Percentiles rank a stretch among this genome's conserved stretches.
Conservation (phyloP, 2,329 filamentous ascomycete species). For the Penicillium sp. region DNA sequence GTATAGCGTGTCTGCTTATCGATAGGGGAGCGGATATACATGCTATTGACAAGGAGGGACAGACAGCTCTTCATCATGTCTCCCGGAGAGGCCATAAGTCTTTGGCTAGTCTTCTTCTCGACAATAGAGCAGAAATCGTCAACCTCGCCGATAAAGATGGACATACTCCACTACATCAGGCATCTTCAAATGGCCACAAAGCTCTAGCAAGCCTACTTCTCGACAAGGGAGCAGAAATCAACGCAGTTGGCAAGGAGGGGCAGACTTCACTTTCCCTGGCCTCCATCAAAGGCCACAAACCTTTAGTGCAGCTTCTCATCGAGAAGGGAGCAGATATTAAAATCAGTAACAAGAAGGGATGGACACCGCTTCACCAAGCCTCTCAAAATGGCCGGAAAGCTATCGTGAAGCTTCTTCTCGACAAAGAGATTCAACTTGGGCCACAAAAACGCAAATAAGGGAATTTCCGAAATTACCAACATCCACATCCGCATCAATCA, state of each 20-base stretch:
- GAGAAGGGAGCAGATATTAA: conserved; percentile 12
- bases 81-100: conserved; percentile 6
- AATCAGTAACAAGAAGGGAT: background rate
- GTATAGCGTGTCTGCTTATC: no score
- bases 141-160: background rate
- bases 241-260: no score
- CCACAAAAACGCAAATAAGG: no score
- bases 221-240: no score
- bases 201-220: no score
- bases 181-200: conserved; percentile 5
- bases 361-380: background rate
- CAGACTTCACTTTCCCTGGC: no score
- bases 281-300: no score
- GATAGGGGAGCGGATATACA: background rate
- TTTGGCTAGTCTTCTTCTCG: conserved; percentile 12
- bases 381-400: no score
- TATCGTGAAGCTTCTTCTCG: conserved; percentile 15
- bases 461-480: no score
- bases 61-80: conserved; percentile 7
- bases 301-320: conserved; percentile 12
- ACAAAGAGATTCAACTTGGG: no score
- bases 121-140: conserved; percentile 11
- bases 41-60: background rate
- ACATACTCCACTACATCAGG: conserved; percentile 1
- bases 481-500: no score